Evolutionary conservation across 2,329 filamentous ascomycete species (phyloP), one percentile per base, ranked within the genome.

Genomic region (Calonectria hawksworthii): DNA sequence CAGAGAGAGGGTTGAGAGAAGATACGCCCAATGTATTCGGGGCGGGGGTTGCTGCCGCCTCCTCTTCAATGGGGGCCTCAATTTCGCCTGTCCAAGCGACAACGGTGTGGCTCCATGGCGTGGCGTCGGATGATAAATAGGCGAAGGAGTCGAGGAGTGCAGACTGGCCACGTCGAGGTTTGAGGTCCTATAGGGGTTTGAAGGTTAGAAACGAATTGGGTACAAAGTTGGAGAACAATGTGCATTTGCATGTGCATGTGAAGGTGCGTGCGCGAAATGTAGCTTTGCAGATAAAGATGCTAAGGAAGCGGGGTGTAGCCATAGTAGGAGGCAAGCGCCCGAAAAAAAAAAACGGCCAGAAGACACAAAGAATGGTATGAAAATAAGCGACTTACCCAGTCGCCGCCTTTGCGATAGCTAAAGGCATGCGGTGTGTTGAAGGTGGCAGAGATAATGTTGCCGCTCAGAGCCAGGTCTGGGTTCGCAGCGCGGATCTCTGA

Each of bases 31-130:
- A 85, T 11, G 90, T 88, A 76, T 87, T 85, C 34, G 80, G 72
- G 10, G 79, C 87, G 34, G 90, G 88, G 0, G 88, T 89, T 69
- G 86, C 85, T 23, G 88, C 87, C 16, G 87, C 77, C 26, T 80
- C 77, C 36, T 84, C 82, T 56, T 90, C 88, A 51, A 82, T 76
- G 3, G 88, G 86, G 5, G 85, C 86, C 72, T 93, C 91, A 74
- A 96, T 94, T 84, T 99, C 96, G 73, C 96, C 96, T 4, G 96
- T 98, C 96, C 96, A 99, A 59, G 95, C 96, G 68, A 99, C 94
- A 8, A 98, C 91, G 0, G 93, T 97, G 86, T 98, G 96, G 80
- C 96, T 95, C 96, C 96, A 99, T 26, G 94, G 93, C 2, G 94
- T 93, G 54, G 94, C 90, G 71, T 94, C 89, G n/a, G 96, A 98